These are phyloP conservation scores for Pestalotiopsis sp. DNA, from an alignment of 2,329 filamentous ascomycete genomes.

Conservation along the genomic window DNA sequence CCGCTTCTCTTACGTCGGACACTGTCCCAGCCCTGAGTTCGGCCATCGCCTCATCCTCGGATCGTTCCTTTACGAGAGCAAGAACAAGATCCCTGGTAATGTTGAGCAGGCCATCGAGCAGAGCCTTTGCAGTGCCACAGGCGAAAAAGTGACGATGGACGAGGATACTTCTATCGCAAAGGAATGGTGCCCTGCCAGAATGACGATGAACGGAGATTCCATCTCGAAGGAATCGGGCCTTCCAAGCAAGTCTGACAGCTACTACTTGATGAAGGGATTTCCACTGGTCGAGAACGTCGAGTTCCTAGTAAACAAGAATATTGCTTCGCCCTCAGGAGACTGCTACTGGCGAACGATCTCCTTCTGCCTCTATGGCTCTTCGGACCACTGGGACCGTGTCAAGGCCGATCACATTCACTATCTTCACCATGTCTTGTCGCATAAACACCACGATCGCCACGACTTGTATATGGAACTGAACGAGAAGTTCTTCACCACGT, in stretches of 20 bases:
- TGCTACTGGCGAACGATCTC: conserved; percentile 37
- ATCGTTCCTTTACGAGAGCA: conserved; percentile 13
- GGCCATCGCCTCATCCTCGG: conserved; percentile 19
- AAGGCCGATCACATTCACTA: conserved; percentile 37
- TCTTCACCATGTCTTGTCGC: conserved; percentile 28
- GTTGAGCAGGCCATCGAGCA: background rate
- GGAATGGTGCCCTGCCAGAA: background rate
- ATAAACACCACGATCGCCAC: conserved; percentile 28
- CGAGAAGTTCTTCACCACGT: conserved; percentile 21
- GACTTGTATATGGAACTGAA: conserved; percentile 29
- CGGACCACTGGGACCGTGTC: conserved; percentile 28
- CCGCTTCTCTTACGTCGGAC: background rate
- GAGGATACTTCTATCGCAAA: background rate
- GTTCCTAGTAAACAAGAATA: conserved; percentile 30
- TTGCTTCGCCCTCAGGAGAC: conserved; percentile 19
- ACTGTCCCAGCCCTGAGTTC: conserved; percentile 2
- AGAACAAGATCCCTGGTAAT: background rate
- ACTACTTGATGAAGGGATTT: conserved; percentile 27
- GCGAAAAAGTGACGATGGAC: background rate
- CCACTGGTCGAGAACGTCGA: conserved; percentile 36
- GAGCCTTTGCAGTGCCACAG: conserved; percentile 3
- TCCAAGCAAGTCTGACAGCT: background rate
- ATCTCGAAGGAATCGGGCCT: background rate
- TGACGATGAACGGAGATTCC: conserved; percentile 3
- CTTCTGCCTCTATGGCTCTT: conserved; percentile 29